phyloP scores from a whole-genome alignment of 768 basidiomycete genomes.

The Lanmaoa pseudosensibilis region DNA sequence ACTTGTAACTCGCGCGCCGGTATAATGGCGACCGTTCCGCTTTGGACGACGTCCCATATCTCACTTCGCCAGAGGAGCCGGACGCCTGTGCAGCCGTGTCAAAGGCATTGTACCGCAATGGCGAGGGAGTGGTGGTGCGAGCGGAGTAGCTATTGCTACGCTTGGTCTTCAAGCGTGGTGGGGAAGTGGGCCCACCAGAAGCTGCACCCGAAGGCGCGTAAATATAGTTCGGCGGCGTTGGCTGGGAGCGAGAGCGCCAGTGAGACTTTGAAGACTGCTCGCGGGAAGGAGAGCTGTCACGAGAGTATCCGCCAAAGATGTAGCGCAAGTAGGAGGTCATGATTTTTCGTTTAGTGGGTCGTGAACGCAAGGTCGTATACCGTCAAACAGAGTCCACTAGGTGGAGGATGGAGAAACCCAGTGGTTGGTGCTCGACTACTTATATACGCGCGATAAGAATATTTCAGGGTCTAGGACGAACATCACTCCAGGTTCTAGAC shows the following conservation, averaged over 20 bases:
- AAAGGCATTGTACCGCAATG: slow-evolving; percentile 41
- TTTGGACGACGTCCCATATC: slow-evolving; percentile 31
- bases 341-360: slow-evolving; percentile 15
- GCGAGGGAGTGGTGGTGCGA: slow-evolving; percentile 39
- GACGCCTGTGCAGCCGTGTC: slow-evolving; percentile 28
- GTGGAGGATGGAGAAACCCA: slow-evolving; percentile 9
- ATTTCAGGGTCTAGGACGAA: slow-evolving; percentile 26
- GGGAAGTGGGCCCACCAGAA: slow-evolving; percentile 36
- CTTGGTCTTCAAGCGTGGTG: slow-evolving; percentile 37
- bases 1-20: slow-evolving; percentile 44
- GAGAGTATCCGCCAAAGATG: slow-evolving; percentile 41
- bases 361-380: slow-evolving; percentile 22
- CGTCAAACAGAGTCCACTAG: slow-evolving; percentile 13
- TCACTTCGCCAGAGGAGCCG: slow-evolving; percentile 33
- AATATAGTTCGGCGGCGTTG: slow-evolving; percentile 41
- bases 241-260: slow-evolving; percentile 42
- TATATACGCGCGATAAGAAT: slow-evolving; percentile 27
- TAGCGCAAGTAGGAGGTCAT: slow-evolving; percentile 56
- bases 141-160: slow-evolving; percentile 43
- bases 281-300: slow-evolving; percentile 27
- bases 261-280: slow-evolving; percentile 40
- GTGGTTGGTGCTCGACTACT: slow-evolving; percentile 5
- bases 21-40: slow-evolving; percentile 39
- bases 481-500: slow-evolving; percentile 23
- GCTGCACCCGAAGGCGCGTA: slow-evolving; percentile 36